phyloP scores from a whole-genome alignment of 495 filamentous ascomycete genomes.

The Tuber calosporum region DNA sequence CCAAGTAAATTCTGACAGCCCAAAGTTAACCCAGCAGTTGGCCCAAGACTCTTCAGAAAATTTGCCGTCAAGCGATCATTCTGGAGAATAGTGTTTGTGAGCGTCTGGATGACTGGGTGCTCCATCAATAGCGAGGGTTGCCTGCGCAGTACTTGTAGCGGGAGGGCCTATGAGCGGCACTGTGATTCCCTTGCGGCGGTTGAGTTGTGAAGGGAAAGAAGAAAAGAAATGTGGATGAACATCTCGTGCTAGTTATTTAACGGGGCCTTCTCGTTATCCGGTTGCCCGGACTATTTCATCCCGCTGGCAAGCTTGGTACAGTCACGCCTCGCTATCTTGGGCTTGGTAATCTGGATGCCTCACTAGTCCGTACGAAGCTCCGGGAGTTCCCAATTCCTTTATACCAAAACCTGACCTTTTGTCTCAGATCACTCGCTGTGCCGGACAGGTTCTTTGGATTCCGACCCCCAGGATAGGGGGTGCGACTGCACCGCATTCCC shows the following conservation, averaged over 20 bases:
- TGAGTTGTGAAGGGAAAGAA: background rate
- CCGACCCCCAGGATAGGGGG: too few relatives aligned
- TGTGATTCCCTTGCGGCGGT: background rate
- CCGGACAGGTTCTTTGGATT: too few relatives aligned
- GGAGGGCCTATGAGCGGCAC: background rate
- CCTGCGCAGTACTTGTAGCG: conserved; percentile 2
- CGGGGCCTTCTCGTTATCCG: background rate
- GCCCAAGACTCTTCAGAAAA: conserved; percentile 47
- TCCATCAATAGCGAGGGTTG: background rate
- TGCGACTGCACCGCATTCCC: background rate
- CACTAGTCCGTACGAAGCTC: too few relatives aligned
- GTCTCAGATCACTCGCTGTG: too few relatives aligned
- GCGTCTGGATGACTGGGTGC: conserved; percentile 23
- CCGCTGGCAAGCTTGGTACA: background rate
- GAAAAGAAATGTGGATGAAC: background rate
- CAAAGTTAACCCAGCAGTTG: conserved; percentile 45
- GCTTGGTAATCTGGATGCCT: too few relatives aligned
- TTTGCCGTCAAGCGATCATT: conserved; percentile 49
- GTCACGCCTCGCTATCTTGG: too few relatives aligned
- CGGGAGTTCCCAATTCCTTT: too few relatives aligned
- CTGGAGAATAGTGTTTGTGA: conserved; percentile 43
- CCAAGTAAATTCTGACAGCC: conserved; percentile 51
- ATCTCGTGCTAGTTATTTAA: background rate
- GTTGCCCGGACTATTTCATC: conserved; percentile 17
- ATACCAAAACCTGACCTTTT: too few relatives aligned